phyloP scores from a whole-genome alignment of 768 basidiomycete species.

The Leccinum imitatum region DNA sequence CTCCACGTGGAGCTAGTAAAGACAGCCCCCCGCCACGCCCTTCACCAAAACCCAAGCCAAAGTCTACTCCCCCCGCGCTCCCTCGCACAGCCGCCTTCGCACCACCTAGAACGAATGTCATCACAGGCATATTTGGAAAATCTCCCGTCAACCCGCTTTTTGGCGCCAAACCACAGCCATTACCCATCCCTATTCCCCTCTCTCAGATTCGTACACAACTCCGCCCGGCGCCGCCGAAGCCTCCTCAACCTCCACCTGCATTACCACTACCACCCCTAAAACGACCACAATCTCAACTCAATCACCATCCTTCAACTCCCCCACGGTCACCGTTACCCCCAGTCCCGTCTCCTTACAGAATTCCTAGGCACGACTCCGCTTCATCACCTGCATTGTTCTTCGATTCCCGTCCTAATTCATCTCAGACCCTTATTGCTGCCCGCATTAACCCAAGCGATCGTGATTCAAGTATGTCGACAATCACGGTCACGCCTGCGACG shows the following conservation, averaged over 20 bases:
- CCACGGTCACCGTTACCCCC: conserved; percentile 12
- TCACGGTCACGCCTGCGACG: conserved; percentile 43
- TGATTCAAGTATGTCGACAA: conserved; percentile 37
- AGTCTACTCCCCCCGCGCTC: conserved; percentile 11
- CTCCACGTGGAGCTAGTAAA: conserved; percentile 7
- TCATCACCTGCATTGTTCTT: conserved; percentile 1
- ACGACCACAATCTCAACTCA: conserved; percentile 17
- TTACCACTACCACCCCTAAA: conserved; percentile 27
- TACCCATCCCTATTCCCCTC: conserved; percentile 27
- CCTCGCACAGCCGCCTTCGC: conserved; percentile 10
- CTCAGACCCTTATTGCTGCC: conserved; percentile 19
- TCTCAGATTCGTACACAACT: conserved; percentile 31
- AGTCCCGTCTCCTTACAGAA: conserved; percentile 5
- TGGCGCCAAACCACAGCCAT: conserved; percentile 23
- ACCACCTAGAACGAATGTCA: conserved; percentile 20
- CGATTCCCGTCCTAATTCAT: conserved; percentile 18
- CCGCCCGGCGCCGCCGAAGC: conserved; percentile 27
- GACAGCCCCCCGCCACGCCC: conserved; percentile 25
- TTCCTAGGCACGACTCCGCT: conserved; percentile 2
- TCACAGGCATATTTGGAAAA: conserved; percentile 23
- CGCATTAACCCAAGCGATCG: conserved; percentile 24
- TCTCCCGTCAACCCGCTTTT: conserved; percentile 27
- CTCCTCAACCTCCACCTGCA: conserved; percentile 19
- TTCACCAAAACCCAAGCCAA: conserved; percentile 24
- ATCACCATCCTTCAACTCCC: conserved; percentile 5